Percentiles rank a stretch among this genome's conserved stretches.
These are phyloP conservation scores for Penicillium nordicum DNA, from an alignment of 2,329 filamentous ascomycete genomes.

Conservation along the genomic window DNA sequence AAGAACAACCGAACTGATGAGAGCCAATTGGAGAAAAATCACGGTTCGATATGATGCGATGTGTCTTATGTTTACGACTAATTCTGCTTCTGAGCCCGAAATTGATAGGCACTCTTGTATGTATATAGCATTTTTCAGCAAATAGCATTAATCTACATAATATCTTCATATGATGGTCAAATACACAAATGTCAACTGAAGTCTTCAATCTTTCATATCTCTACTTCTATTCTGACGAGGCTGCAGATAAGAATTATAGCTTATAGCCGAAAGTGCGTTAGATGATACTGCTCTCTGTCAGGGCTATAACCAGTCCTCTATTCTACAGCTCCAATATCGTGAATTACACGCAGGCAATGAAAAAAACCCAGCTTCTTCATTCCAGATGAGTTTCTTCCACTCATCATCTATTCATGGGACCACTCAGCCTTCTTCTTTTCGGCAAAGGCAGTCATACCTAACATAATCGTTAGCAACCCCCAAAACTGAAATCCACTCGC, in stretches of 20 bases:
- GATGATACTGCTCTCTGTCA: background rate
- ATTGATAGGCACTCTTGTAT: background rate
- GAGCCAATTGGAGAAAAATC: conserved; percentile 53
- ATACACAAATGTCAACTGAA: background rate
- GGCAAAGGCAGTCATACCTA: conserved; percentile 83
- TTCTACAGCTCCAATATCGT: conserved; percentile 6
- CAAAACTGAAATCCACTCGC: background rate
- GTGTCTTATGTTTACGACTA: conserved; percentile 21
- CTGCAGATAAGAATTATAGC: conserved; percentile 6
- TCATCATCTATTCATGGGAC: conserved; percentile 64
- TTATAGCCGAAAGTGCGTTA: conserved; percentile 4
- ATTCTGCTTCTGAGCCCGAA: background rate
- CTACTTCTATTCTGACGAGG: background rate
- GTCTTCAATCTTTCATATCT: background rate
- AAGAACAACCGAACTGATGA: conserved; percentile 53
- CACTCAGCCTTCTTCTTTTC: conserved; percentile 93
- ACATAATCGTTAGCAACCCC: conserved; percentile 9
- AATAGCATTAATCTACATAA: conserved; percentile 1
- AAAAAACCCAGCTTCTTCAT: conserved; percentile 1
- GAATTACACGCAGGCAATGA: background rate
- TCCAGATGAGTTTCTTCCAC: background rate
- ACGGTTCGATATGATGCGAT: conserved; percentile 15
- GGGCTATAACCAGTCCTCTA: background rate
- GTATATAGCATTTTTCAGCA: conserved; percentile 4
- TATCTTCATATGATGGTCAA: background rate